Percentiles rank a stretch among this genome's conserved stretches.
Conservation (phyloP, 192 early-diverging fungal species). For the Coemansia sp. region DNA sequence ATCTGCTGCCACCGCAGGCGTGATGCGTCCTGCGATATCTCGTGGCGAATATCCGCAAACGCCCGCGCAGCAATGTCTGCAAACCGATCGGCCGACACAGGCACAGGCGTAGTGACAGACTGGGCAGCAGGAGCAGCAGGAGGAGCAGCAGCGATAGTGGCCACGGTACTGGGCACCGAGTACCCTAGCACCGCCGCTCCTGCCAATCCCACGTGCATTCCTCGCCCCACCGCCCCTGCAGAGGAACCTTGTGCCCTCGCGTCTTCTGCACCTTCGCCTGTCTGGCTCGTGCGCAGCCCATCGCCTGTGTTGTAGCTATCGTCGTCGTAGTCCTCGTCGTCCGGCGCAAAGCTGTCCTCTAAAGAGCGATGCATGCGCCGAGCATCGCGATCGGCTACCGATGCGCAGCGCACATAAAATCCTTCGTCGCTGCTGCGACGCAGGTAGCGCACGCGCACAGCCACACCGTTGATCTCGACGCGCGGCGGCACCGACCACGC, state of each 20-base stretch:
- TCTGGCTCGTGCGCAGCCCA: too few species aligned
- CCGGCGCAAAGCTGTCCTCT: too few species aligned
- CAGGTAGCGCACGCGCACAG: slow-evolving; percentile 34
- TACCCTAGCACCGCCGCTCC: slow-evolving; percentile 8
- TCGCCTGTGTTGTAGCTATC: too few species aligned
- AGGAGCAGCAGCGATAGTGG: background rate
- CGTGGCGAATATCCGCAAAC: slow-evolving; percentile 40
- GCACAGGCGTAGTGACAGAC: too few species aligned
- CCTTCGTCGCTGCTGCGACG: slow-evolving; percentile 18
- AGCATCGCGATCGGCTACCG: slow-evolving; percentile 11
- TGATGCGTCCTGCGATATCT: slow-evolving; percentile 15
- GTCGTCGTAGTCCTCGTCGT: slow-evolving; percentile 17
- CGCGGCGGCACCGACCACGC: slow-evolving; percentile 46
- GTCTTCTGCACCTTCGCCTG: background rate
- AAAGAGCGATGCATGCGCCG: slow-evolving; percentile 16
- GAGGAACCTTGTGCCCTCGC: too few species aligned
- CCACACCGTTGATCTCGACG: slow-evolving; percentile 21
- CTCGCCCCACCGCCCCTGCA: too few species aligned
- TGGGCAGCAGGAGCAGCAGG: too few species aligned
- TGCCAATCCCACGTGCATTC: background rate
- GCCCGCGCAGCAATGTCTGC: slow-evolving; percentile 5
- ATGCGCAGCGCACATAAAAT: slow-evolving; percentile 39
- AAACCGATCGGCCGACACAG: slow-evolving; percentile 26
- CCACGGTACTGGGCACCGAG: slow-evolving; percentile 11
- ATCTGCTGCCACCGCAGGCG: slow-evolving; percentile 18